phyloP scores from a whole-genome alignment of 78 protist genomes.

The Chrysochromulina parva region DNA sequence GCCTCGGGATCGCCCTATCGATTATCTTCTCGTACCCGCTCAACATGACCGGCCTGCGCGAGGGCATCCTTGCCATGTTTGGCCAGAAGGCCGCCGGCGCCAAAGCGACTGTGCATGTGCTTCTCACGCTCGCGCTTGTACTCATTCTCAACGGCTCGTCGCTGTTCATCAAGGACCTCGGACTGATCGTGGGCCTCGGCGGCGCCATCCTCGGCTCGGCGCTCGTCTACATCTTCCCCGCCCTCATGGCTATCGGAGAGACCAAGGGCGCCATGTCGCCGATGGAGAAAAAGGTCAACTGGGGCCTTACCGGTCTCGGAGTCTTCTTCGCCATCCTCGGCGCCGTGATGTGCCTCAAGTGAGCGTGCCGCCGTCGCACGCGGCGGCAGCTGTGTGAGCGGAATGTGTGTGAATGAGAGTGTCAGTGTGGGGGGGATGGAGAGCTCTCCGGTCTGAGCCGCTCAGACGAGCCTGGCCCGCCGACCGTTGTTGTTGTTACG shows the following conservation, averaged over 20 bases:
- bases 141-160: background rate
- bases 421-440: no score
- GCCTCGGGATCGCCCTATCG: background rate
- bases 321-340: background rate
- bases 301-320: background rate
- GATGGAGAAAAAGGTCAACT: background rate
- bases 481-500: no score
- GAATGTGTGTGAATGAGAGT: no score
- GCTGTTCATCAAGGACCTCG: background rate
- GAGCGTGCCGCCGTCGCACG: no score
- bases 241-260: background rate
- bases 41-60: background rate
- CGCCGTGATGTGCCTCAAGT: background rate
- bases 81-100: background rate
- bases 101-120: background rate
- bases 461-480: no score
- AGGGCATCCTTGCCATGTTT: background rate
- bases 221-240: constrained; percentile 18
- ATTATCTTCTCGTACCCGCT: constrained; percentile 1
- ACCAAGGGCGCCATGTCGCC: background rate
- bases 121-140: background rate
- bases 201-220: constrained; percentile 17
- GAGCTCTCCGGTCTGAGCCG: no score
- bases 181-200: background rate
- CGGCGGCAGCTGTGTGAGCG: no score